Base-by-base conservation (phyloP, 495 filamentous ascomycete species). In the Venustampulla echinocandica region DNA sequence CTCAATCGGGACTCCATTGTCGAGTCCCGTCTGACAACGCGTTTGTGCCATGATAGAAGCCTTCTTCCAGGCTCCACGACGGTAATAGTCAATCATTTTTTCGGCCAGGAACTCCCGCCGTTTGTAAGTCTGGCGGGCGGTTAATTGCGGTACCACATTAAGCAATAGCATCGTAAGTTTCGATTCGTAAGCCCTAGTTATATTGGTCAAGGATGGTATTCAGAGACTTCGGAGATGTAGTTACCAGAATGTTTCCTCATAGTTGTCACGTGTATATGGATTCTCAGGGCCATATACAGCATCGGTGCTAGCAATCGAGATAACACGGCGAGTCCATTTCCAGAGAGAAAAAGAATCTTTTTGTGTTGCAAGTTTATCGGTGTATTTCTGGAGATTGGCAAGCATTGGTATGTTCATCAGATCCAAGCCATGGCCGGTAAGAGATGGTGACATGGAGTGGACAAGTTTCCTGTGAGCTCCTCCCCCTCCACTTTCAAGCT, bases 61-160 rank as follows among this genome's bases (percentile, higher is more conserved):
- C n/a, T 30, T 35, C 33, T 40, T 30, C 7, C n/a, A n/a, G 27
- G 7, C n/a, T 7, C n/a, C 27, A n/a, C n/a, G 7, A 7, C n/a
- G 27, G 7, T 7, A n/a, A n/a, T 30, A 30, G 27, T 7, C n/a
- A 7, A 7, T 30, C 7, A 30, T 7, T 7, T n/a, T 30, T 7
- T 30, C 7, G n/a, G 27, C 27, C 7, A 30, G 7, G 7, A 7
- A 7, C n/a, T 30, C 27, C n/a, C 27, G 27, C n/a, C 7, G 7
- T 7, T 7, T n/a, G 27, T 7, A n/a, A n/a, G 7, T n/a, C n/a
- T 30, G 7, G 27, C 27, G 54, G 28, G 27, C 58, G 46, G 47
- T 13, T 25, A 57, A 58, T n/a, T 7, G n/a, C 7, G 27, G 27
- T 7, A 30, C 7, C 7, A 30, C 7, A 7, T n/a, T n/a, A n/a